Evolutionary conservation across 768 basidiomycete species (phyloP).

Genomic region (Dentipellis sp.): DNA sequence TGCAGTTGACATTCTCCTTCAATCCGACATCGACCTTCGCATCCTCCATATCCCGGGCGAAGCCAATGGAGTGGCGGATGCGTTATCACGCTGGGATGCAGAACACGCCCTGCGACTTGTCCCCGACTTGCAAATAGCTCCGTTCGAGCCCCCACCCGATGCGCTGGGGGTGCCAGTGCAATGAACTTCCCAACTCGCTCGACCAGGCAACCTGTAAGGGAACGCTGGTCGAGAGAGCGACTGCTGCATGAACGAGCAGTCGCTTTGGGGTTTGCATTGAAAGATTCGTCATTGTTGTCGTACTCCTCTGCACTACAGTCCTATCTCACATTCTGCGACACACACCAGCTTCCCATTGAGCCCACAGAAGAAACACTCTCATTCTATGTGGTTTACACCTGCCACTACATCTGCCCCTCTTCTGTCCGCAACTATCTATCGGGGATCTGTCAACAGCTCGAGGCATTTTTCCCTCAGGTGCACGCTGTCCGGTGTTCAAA

Average conservation of each 20-base stretch:
- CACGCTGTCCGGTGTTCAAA: constrained; percentile 8
- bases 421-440: constrained; percentile 29
- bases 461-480: constrained; percentile 22
- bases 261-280: constrained; percentile 24
- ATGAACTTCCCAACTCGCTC: constrained; percentile 9
- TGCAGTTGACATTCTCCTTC: constrained; percentile 10
- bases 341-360: constrained; percentile 24
- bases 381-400: constrained; percentile 28
- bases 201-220: constrained; percentile 23
- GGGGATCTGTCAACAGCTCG: constrained; percentile 27
- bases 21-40: constrained; percentile 7
- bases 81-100: constrained; percentile 8
- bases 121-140: neutral
- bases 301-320: constrained; percentile 29
- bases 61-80: constrained; percentile 17
- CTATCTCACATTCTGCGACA: constrained; percentile 25
- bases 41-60: constrained; percentile 18
- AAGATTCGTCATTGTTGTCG: constrained; percentile 11
- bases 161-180: constrained; percentile 17
- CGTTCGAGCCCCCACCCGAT: constrained; percentile 14
- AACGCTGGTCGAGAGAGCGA: constrained; percentile 26
- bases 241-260: constrained; percentile 24
- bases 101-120: neutral
- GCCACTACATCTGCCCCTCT: constrained; percentile 25
- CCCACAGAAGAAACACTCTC: constrained; percentile 30